A percentile compares a stretch with the other conserved stretches of the same genome.
Evolutionary conservation across 106 monocot species (phyloP).

Genomic region (Apostasia shenzhenica): DNA sequence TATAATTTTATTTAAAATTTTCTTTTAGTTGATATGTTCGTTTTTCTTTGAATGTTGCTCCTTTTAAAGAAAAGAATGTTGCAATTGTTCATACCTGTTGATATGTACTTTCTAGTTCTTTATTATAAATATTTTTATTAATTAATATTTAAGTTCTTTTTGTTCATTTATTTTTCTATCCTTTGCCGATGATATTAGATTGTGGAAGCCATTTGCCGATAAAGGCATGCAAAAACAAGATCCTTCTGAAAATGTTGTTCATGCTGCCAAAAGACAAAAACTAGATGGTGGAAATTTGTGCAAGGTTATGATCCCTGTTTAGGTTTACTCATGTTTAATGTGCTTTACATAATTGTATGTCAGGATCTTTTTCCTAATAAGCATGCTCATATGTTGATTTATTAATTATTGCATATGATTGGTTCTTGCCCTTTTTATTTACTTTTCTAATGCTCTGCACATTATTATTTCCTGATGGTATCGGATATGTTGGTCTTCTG

Average conservation of each 20-base stretch:
- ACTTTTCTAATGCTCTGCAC: no score
- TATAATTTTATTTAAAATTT: not conserved
- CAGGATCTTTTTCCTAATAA: not conserved
- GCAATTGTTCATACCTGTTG: not conserved
- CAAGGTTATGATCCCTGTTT: slow-evolving; percentile 30
- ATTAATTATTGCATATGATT: no score
- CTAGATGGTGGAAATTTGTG: slow-evolving; percentile 55
- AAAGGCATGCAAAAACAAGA: slow-evolving; percentile 25
- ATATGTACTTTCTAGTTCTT: not conserved
- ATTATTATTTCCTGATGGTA: no score
- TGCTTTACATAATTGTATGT: not conserved
- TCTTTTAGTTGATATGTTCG: not conserved
- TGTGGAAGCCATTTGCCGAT: slow-evolving; percentile 18
- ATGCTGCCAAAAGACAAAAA: slow-evolving; percentile 84
- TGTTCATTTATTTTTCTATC: not conserved
- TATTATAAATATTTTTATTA: not conserved
- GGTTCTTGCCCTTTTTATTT: no score
- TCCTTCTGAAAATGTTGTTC: slow-evolving; percentile 26
- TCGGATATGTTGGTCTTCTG: no score
- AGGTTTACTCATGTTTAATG: not conserved
- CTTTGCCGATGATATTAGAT: slow-evolving; percentile 24
- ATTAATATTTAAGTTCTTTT: not conserved
- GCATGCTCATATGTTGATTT: no score
- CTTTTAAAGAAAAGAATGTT: no score
- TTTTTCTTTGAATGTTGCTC: not conserved